Evolutionary conservation across 129 eudicot species (phyloP), one percentile per base, ranked within the genome.

Genomic region (Ambrosia artemisiifolia): DNA sequence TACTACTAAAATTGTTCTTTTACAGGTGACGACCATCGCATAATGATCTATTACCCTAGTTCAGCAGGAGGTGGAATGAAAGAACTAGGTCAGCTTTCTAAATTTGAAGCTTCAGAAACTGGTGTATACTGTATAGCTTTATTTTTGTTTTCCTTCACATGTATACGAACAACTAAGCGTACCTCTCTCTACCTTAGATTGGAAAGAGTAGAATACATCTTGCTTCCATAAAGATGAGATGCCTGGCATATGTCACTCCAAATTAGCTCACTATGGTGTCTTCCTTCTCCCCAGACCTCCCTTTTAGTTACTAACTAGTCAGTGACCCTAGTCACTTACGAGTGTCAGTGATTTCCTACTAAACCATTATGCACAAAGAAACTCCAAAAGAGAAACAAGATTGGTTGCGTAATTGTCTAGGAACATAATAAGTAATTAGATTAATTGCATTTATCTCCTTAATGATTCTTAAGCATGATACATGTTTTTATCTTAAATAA

Each of bases 11-110:
- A 74, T 5, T 40, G 54, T n/a, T n/a, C 60, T 75, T 60, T 33
- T 79, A 71, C 62, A 88, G 99, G 88, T 80, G 97, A 95, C 59
- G 92, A 91, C 74, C 97, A 95, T 80, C 81, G 94, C 47, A 95
- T 90, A 81, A 95, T 90, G 97, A 95, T 95, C 80, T 95, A 95
- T 76, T 95, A 95, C 78, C 99, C 97, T 14, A 95, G 99, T 85
- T 86, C 99, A 48, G 99, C 96, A 47, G 99, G 99, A 60, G 91
- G 97, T 68, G 99, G 99, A 64, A 95, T 95, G 96, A 95, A 95
- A 74, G 97, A 88, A 81, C 75, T 95, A 95, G 99, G 99, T 95
- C 76, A 68, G 83, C 75, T 7, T 33, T 74, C 55, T 68, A 73
- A 33, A n/a, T 28, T 46, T 56, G n/a, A 61, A 12, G 32, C 28